These are phyloP conservation scores for Fusarium sp. DNA, from an alignment of 2,329 filamentous ascomycete species.

Conservation along the genomic window DNA sequence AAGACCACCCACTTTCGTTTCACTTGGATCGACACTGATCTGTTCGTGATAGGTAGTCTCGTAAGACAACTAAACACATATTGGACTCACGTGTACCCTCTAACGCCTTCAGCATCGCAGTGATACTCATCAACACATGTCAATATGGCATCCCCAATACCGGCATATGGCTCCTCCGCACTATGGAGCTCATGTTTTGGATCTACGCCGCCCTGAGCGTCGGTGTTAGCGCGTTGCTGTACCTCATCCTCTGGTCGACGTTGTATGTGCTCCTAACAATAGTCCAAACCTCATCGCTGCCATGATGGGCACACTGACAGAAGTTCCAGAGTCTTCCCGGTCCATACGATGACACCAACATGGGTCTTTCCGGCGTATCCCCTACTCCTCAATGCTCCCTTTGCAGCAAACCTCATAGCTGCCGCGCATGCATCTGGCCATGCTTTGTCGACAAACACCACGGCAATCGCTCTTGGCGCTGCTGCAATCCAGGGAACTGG, in stretches of 20 bases:
- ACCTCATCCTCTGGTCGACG: conserved; percentile 77
- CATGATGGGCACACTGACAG: not conserved
- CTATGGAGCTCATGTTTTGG: conserved; percentile 79
- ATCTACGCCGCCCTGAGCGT: conserved; percentile 77
- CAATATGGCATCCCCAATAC: conserved; percentile 77
- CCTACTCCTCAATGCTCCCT: conserved; percentile 79
- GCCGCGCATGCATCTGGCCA: conserved; percentile 47
- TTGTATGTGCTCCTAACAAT: conserved; percentile 52
- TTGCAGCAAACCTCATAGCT: conserved; percentile 70
- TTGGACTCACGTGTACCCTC: not conserved
- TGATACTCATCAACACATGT: conserved; percentile 81
- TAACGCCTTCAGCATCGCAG: conserved; percentile 68
- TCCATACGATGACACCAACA: conserved; percentile 86
- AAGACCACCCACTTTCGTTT: conserved; percentile 6
- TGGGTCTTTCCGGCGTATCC: conserved; percentile 92
- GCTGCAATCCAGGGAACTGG: conserved; percentile 66
- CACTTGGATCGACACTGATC: conserved; percentile 11
- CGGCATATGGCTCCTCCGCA: conserved; percentile 69
- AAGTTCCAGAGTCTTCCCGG: conserved; percentile 63
- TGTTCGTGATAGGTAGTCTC: conserved; percentile 53
- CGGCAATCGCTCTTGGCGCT: conserved; percentile 62
- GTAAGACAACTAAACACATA: conserved; percentile 45
- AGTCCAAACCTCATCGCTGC: not conserved
- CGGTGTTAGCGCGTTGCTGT: conserved; percentile 75
- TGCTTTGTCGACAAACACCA: conserved; percentile 49